Evolutionary conservation across 2,329 filamentous ascomycete genomes (phyloP).

Genomic region (Atkinsonella hypoxylon): DNA sequence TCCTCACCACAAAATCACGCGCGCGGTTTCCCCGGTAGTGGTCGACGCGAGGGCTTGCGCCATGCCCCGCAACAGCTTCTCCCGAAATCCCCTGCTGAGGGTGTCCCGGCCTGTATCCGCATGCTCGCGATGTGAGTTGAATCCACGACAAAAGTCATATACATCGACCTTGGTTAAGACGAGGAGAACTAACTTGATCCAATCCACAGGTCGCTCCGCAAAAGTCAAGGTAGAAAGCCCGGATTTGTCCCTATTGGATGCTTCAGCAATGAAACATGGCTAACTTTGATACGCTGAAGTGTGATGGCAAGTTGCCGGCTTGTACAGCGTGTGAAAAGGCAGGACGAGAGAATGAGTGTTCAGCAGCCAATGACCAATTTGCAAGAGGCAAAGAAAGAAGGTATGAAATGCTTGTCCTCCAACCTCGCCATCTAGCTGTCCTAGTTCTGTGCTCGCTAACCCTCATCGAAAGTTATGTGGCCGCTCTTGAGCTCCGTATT

Average conservation of each 20-base stretch:
- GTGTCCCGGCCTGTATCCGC: slow-evolving; percentile 72
- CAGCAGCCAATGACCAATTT: slow-evolving; percentile 90
- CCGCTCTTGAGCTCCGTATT: slow-evolving; percentile 81
- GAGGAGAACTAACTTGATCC: not conserved
- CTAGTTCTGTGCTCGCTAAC: not conserved
- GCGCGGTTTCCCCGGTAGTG: not conserved
- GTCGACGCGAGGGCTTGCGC: slow-evolving; percentile 4
- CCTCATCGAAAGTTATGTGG: slow-evolving; percentile 57
- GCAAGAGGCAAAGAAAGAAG: slow-evolving; percentile 90
- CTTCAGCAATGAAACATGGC: not conserved
- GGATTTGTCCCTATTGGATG: not conserved
- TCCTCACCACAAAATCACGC: not conserved
- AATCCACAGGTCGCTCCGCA: slow-evolving; percentile 54
- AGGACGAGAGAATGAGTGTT: slow-evolving; percentile 76
- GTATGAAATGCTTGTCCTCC: slow-evolving; percentile 23
- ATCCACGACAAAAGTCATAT: not conserved
- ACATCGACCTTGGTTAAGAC: not conserved
- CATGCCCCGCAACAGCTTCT: slow-evolving; percentile 37
- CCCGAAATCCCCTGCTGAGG: slow-evolving; percentile 48
- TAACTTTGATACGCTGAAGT: slow-evolving; percentile 33
- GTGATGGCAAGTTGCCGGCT: slow-evolving; percentile 88
- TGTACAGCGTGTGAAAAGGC: slow-evolving; percentile 93
- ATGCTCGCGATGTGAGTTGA: slow-evolving; percentile 56
- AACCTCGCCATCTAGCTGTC: not conserved
- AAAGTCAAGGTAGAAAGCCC: slow-evolving; percentile 67